Percentiles rank a stretch among this genome's conserved stretches.
Evolutionary conservation across 176 grass and related monocot species (phyloP).

Genomic region (Oryza coarctata): DNA sequence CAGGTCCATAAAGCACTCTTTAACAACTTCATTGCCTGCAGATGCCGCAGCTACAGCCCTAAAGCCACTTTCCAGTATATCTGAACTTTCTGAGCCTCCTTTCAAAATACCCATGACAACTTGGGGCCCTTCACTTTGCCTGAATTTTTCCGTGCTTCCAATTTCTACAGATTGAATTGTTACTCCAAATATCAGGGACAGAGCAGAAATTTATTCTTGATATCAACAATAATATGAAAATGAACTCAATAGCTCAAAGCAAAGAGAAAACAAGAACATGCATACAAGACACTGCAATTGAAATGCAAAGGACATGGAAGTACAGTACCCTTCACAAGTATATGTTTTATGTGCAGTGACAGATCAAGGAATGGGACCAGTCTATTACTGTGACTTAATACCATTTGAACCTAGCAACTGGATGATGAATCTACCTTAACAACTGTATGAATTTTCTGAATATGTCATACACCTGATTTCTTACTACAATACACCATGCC

Average conservation of each 20-base stretch:
- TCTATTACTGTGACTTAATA: neutral
- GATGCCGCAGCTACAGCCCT: constrained; percentile 61
- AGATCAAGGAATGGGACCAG: neutral
- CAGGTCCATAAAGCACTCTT: constrained; percentile 82
- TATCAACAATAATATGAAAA: neutral
- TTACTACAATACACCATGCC: neutral
- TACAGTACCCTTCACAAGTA: neutral
- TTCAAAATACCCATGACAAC: constrained; percentile 67
- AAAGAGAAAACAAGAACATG: neutral
- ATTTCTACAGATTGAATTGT: constrained; percentile 52
- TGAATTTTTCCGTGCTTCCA: constrained; percentile 68
- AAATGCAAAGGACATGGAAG: neutral
- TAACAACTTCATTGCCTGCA: constrained; percentile 90
- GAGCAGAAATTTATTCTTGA: neutral
- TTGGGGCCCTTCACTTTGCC: constrained; percentile 64
- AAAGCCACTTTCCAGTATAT: constrained; percentile 69
- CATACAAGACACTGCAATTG: neutral
- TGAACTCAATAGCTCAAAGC: neutral
- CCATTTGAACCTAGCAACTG: neutral
- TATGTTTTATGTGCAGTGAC: neutral
- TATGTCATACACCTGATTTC: neutral
- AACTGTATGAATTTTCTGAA: neutral
- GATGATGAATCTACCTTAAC: neutral
- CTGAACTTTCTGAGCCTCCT: constrained; percentile 42
- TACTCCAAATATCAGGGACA: constrained; percentile 16